phyloP scores from a whole-genome alignment of 1,284 basidiomycete genomes.

The Sphaerobolus stellatus region DNA sequence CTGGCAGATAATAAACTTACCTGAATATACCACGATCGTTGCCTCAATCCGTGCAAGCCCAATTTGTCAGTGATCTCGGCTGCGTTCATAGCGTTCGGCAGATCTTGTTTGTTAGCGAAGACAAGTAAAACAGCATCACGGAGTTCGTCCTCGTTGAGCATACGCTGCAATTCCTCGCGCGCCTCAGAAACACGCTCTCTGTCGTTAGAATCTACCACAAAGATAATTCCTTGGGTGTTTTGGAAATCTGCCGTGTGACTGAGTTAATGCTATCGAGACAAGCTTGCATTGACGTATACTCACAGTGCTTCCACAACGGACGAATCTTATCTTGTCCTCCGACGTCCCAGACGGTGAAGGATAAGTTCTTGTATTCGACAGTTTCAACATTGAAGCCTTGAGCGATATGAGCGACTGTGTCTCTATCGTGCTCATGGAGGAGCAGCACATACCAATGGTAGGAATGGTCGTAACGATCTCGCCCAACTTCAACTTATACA shows the following conservation, averaged over 20 bases:
- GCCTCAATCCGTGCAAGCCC: conserved; percentile 93
- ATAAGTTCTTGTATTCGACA: conserved; percentile 91
- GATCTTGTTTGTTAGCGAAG: conserved; percentile 99
- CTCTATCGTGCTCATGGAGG: conserved; percentile 4
- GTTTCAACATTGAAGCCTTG: conserved; percentile 99
- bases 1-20: conserved; percentile 41
- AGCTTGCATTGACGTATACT: conserved; percentile 39
- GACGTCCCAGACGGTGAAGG: conserved; percentile 90
- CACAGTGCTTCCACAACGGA: conserved; percentile 99
- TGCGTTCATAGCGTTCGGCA: conserved; percentile 99
- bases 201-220: conserved; percentile 99
- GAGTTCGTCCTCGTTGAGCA: conserved; percentile 99
- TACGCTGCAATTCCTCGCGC: conserved; percentile 98
- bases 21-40: conserved; percentile 99
- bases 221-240: conserved; percentile 99
- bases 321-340: conserved; percentile 88
- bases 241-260: conserved; percentile 81
- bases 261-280: too few relatives aligned
- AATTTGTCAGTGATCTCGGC: conserved; percentile 99
- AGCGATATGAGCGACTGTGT: background rate
- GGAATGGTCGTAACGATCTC: conserved; percentile 99
- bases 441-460: conserved; percentile 80
- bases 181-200: conserved; percentile 99
- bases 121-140: conserved; percentile 98
- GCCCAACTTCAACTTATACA: conserved; percentile 98